These are phyloP conservation scores for Moesziomyces parantarcticus DNA, from an alignment of 1,284 basidiomycete species.

Conservation along the genomic window DNA sequence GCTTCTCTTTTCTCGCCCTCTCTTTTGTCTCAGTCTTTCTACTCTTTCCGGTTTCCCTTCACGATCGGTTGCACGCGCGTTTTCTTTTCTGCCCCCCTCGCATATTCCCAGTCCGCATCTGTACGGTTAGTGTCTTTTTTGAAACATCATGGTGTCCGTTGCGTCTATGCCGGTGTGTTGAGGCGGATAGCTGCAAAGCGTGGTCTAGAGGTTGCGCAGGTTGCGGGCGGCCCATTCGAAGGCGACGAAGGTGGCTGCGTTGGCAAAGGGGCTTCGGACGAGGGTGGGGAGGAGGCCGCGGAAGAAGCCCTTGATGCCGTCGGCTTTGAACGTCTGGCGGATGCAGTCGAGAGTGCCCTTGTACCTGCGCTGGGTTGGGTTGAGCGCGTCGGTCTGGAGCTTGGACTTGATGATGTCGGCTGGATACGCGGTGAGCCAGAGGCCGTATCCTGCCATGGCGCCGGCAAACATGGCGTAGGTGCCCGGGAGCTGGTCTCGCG, in stretches of 20 bases:
- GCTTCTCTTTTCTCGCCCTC: too few species aligned
- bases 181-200: too few species aligned
- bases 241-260: constrained; percentile 65
- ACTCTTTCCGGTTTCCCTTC: too few species aligned
- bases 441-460: constrained; percentile 53
- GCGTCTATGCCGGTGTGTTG: too few species aligned
- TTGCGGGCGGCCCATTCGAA: constrained; percentile 57
- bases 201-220: constrained; percentile 19
- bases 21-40: too few species aligned
- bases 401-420: constrained; percentile 95
- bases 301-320: constrained; percentile 86
- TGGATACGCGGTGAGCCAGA: constrained; percentile 77
- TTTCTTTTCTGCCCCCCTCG: too few species aligned
- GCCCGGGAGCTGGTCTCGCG: constrained; percentile 49
- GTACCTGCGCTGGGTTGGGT: constrained; percentile 74
- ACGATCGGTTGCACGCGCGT: too few species aligned
- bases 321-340: constrained; percentile 80
- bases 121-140: too few species aligned
- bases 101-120: too few species aligned
- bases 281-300: constrained; percentile 90
- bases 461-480: constrained; percentile 61
- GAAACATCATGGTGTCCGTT: too few species aligned
- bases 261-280: constrained; percentile 73
- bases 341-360: constrained; percentile 83
- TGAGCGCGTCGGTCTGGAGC: constrained; percentile 86